Base-by-base conservation (phyloP, 768 basidiomycete species). In the Collybia sordida region DNA sequence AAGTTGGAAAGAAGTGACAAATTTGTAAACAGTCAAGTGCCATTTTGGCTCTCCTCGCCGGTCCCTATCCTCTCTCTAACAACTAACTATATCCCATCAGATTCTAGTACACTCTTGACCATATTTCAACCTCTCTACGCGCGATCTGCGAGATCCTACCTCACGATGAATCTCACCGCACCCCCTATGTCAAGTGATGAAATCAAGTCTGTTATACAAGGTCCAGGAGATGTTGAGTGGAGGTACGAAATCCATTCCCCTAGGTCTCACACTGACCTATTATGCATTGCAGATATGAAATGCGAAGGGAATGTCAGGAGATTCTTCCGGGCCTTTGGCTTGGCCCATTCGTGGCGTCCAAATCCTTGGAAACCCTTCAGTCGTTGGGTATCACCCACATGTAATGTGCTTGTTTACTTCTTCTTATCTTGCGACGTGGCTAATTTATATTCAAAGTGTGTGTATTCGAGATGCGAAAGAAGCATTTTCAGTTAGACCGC, bases 301-400 rank as follows among this genome's bases (percentile, higher is more conserved):
- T 97, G 94, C 79, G 93, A 24, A 76, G 93, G n/a, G 88, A 95
- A 60, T 93, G 91, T 59, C 93, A 97, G 70, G 89, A 94, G 66
- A 95, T 96, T 55, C 73, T 91, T 0, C 87, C 90, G 21, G 83
- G 83, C 15, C 82, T 97, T 31, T 74, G 83, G 22, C 81, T 97
- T 5, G 93, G 93, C 0, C 93, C 93, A 3, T 92, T 94, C 54
- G 87, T 90, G 55, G 90, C 88, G 7, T 92, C 90, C 1, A 95
- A 94, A 64, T 86, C 88, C 0, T 71, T 92, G 22, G 79, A 86
- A 12, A 82, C 80, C 2, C 79, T 97, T 9, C 70, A 73, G 36
- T 65, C 66, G 6, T 78, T 88, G n/a, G 70, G 77, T 0, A 79
- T 97, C 54, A 90, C 93, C 2, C 93, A 96, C 62, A 88, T 97